These are phyloP conservation scores for Primulina eburnea DNA, from an alignment of 257 asterid genomes.

Conservation along the genomic window DNA sequence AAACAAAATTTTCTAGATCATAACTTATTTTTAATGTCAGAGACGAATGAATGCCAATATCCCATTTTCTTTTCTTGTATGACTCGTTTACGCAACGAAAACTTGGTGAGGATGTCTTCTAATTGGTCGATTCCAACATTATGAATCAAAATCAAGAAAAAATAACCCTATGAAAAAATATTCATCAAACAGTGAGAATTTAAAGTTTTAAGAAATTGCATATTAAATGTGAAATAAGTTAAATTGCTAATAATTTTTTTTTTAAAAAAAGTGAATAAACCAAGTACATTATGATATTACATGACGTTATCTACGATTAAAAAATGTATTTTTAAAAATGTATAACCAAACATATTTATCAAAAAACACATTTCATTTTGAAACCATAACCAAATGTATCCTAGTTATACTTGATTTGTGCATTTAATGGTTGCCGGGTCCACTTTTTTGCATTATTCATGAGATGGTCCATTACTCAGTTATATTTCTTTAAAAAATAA, in stretches of 20 bases:
- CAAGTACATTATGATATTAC: neutral
- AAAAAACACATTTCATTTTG: neutral
- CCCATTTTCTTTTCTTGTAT: slow-evolving; percentile 27
- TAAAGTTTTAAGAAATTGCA: no score
- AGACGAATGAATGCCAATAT: no score
- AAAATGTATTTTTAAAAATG: no score
- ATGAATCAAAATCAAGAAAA: slow-evolving; percentile 3
- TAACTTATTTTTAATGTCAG: no score
- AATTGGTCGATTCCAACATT: slow-evolving; percentile 28
- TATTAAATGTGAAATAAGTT: no score
- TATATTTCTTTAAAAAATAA: slow-evolving; percentile 2
- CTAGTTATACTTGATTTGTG: slow-evolving; percentile 34
- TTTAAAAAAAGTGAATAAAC: no score
- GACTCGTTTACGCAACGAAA: slow-evolving; percentile 36
- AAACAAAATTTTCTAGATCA: no score
- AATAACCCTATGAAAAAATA: no score
- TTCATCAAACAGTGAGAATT: no score
- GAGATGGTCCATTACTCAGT: slow-evolving; percentile 40
- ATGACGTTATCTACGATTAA: no score
- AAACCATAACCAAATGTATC: neutral
- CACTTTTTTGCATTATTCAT: slow-evolving; percentile 37
- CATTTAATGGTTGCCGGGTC: slow-evolving; percentile 58
- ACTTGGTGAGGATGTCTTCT: slow-evolving; percentile 22
- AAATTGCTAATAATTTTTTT: no score
- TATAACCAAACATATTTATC: neutral